Evolutionary conservation across 2,329 filamentous ascomycete genomes (phyloP).

Genomic region (Dactylellina sp.): DNA sequence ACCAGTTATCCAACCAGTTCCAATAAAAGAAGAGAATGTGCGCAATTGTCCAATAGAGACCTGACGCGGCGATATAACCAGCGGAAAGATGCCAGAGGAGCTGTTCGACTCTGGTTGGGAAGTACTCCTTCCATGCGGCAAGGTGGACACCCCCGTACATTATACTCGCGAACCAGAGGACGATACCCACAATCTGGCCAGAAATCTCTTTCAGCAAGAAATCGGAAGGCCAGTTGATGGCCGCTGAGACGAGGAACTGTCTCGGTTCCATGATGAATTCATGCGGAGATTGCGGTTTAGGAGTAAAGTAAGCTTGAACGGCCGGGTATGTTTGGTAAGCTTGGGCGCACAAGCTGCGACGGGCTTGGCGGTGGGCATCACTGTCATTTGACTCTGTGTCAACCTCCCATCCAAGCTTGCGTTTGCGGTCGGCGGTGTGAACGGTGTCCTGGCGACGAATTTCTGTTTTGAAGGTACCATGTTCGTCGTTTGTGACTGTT

Average conservation of each 20-base stretch:
- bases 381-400: conserved; percentile 24
- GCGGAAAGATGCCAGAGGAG: conserved; percentile 57
- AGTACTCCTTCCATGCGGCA: conserved; percentile 61
- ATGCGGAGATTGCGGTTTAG: background rate
- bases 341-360: conserved; percentile 16
- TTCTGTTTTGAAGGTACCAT: conserved; percentile 12
- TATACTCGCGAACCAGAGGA: conserved; percentile 30
- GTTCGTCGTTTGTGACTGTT: conserved; percentile 6
- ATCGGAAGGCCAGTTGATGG: conserved; percentile 28
- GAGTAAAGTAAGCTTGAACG: conserved; percentile 22
- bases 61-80: conserved; percentile 19
- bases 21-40: conserved; percentile 8
- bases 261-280: conserved; percentile 17
- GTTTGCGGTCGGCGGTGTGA: conserved; percentile 23
- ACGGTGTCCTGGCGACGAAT: conserved; percentile 22
- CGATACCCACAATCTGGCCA: conserved; percentile 15
- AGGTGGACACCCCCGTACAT: conserved; percentile 58
- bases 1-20: conserved; percentile 5
- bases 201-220: background rate
- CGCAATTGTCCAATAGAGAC: conserved; percentile 14
- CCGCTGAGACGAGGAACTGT: conserved; percentile 9
- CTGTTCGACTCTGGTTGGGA: conserved; percentile 59
- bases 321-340: conserved; percentile 13
- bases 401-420: conserved; percentile 32
- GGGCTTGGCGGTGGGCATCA: conserved; percentile 30